Conservation (phyloP, 2,329 filamentous ascomycete genomes). For the Ceratocystis variospora region DNA sequence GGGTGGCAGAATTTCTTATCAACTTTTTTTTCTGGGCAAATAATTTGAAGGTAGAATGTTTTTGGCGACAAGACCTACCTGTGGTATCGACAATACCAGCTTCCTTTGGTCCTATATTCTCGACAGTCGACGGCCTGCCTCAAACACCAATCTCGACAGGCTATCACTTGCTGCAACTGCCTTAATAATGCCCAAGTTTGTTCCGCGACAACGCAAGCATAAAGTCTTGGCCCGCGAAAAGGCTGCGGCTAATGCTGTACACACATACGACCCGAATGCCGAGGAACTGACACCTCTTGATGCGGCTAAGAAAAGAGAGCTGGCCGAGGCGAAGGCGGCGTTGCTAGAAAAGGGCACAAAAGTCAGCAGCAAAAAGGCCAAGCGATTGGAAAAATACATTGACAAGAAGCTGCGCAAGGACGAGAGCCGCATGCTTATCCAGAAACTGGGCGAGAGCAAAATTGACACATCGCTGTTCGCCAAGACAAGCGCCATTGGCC, state of each 20-base stretch:
- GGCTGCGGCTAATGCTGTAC: conserved; percentile 31
- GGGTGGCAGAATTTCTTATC: conserved; percentile 26
- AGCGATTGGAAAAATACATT: conserved; percentile 54
- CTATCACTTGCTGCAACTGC: background rate
- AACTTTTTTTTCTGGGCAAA: conserved; percentile 11
- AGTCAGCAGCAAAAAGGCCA: conserved; percentile 51
- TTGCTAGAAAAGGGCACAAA: conserved; percentile 44
- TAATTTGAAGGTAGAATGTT: background rate
- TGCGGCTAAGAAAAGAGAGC: conserved; percentile 29
- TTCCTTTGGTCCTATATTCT: too few relatives aligned
- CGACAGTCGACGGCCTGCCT: too few relatives aligned
- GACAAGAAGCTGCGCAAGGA: conserved; percentile 92
- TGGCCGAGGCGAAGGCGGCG: conserved; percentile 41
- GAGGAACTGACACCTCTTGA: conserved; percentile 31
- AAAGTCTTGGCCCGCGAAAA: conserved; percentile 52
- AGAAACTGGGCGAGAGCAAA: conserved; percentile 64
- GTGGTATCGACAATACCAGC: too few relatives aligned
- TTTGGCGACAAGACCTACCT: background rate
- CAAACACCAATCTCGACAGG: too few relatives aligned
- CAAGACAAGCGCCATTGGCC: conserved; percentile 65
- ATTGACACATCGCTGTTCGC: conserved; percentile 70
- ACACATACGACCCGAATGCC: conserved; percentile 26
- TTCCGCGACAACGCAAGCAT: conserved; percentile 53
- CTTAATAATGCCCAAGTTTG: conserved; percentile 31
- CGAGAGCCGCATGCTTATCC: conserved; percentile 71